phyloP scores from a whole-genome alignment of 2,329 filamentous ascomycete species.

The Calycina marina region DNA sequence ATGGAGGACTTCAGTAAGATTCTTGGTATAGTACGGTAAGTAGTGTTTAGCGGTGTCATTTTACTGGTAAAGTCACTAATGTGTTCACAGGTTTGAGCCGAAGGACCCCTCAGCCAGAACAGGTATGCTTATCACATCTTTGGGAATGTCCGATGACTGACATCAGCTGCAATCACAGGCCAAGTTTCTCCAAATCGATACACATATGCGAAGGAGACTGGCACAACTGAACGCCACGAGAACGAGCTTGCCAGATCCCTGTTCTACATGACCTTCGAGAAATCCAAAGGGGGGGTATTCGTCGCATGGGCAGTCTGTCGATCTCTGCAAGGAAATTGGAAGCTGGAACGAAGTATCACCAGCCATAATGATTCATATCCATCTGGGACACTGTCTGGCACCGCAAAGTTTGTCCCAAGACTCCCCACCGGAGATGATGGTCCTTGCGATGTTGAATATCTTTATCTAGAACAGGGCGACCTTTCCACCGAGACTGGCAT shows the following conservation, averaged over 20 bases:
- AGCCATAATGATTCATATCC: conserved; percentile 43
- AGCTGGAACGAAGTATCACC: conserved; percentile 39
- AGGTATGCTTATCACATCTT: too few relatives aligned
- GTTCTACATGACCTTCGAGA: conserved; percentile 8
- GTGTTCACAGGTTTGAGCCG: conserved; percentile 22
- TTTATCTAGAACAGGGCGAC: conserved; percentile 54
- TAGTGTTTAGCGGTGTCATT: too few relatives aligned
- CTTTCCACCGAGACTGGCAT: conserved; percentile 37
- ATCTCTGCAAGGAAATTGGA: conserved; percentile 57
- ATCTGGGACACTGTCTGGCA: conserved; percentile 49
- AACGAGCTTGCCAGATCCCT: conserved; percentile 28
- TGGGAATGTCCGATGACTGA: too few relatives aligned
- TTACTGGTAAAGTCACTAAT: too few relatives aligned
- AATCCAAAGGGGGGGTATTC: conserved; percentile 27
- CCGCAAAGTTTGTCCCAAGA: conserved; percentile 48
- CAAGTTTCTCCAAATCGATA: conserved; percentile 32
- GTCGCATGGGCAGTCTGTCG: conserved; percentile 54
- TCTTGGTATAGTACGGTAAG: too few relatives aligned
- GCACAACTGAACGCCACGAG: conserved; percentile 27
- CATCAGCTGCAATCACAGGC: too few relatives aligned
- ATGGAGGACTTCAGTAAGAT: conserved; percentile 55
- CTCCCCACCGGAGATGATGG: conserved; percentile 34
- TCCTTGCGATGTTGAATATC: conserved; percentile 34
- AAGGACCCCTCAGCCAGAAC: conserved; percentile 22
- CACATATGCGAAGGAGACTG: conserved; percentile 25